A percentile compares a stretch with the other conserved stretches of the same genome.
Conservation (phyloP, 2,329 filamentous ascomycete genomes). For the Venturia pyrina region DNA sequence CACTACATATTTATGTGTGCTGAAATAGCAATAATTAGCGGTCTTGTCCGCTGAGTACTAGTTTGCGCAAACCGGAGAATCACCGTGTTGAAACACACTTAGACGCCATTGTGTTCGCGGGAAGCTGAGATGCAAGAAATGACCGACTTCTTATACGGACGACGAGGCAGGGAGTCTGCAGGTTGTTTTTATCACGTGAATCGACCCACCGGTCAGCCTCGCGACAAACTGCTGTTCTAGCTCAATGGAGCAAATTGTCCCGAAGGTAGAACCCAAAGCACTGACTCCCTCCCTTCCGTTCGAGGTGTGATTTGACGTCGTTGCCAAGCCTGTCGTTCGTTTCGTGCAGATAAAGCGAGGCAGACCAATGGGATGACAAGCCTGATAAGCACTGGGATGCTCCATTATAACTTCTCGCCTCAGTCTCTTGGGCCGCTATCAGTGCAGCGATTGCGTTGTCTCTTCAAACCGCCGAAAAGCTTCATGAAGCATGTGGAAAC, state of each 20-base stretch:
- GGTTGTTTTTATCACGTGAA: background rate
- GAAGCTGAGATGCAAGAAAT: too few species aligned
- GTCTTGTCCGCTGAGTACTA: background rate
- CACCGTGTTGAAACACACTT: too few species aligned
- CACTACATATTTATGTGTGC: too few species aligned
- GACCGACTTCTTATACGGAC: too few species aligned
- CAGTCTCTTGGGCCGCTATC: background rate
- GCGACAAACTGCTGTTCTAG: background rate
- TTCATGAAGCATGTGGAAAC: background rate
- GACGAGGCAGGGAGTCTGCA: background rate
- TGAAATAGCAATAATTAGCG: background rate
- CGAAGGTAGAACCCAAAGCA: background rate
- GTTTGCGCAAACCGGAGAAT: too few species aligned
- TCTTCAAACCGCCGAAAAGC: background rate
- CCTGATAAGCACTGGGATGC: background rate
- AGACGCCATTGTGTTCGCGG: too few species aligned
- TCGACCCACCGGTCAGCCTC: background rate
- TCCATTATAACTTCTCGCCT: background rate
- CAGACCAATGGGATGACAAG: background rate
- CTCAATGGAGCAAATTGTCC: background rate
- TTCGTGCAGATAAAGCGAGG: background rate
- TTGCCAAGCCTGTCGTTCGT: constrained; percentile 2
- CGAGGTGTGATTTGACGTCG: background rate
- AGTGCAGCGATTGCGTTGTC: background rate
- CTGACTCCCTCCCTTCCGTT: background rate